phyloP scores from a whole-genome alignment of 164 flowering plant species.

The Liquidambar formosana region DNA sequence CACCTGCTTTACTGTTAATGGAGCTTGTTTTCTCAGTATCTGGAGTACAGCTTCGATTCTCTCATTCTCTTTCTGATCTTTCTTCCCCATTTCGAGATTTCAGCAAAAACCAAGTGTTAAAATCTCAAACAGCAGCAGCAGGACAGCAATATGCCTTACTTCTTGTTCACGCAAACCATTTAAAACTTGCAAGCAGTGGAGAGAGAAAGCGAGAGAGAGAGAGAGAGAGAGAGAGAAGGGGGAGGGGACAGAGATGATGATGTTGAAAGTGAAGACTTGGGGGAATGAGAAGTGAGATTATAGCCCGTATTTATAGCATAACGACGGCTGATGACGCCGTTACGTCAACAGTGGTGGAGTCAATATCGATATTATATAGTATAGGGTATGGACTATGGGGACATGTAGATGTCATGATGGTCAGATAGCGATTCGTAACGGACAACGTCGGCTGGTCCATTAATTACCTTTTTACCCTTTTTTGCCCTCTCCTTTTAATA shows the following conservation, averaged over 20 bases:
- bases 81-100: conserved; percentile 61
- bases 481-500: not conserved
- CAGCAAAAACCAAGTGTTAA: not conserved
- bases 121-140: conserved; percentile 5
- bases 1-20: conserved; percentile 83
- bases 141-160: conserved; percentile 34
- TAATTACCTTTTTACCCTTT: not conserved
- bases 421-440: conserved; percentile 17
- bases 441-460: conserved; percentile 21
- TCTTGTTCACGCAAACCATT: conserved; percentile 36
- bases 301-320: conserved; percentile 32
- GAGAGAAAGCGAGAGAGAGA: conserved; percentile 9
- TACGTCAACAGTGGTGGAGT: conserved; percentile 2
- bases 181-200: not conserved
- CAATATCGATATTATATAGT: too few species aligned
- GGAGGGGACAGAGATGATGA: conserved; percentile 16
- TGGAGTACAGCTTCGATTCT: conserved; percentile 70
- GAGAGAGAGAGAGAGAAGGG: conserved; percentile 16
- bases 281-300: conserved; percentile 5
- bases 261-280: not conserved
- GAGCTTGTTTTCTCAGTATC: conserved; percentile 67
- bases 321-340: conserved; percentile 37
- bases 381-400: too few species aligned
- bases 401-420: conserved; percentile 6
- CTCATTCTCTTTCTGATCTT: conserved; percentile 34